Evolutionary conservation across 1,284 basidiomycete species (phyloP), one percentile per base, ranked within the genome.

Genomic region (Moesziomyces sp.): DNA sequence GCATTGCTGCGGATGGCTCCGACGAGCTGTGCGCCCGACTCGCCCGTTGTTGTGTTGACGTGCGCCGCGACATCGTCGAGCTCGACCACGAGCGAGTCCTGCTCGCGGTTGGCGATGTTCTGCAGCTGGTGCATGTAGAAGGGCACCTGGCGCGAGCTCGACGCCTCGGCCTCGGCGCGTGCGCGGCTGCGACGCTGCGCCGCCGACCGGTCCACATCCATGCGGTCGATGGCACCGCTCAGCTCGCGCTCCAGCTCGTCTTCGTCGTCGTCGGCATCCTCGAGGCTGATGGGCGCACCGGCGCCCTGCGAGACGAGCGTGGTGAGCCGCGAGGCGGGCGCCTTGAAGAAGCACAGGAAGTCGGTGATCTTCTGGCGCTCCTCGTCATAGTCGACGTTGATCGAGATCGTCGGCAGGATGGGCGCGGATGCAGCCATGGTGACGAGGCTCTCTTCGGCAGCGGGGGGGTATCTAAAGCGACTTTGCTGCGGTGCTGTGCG

Each of bases 111-210:
- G 52, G 95, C 93, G 67, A 99, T 91, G 55, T 88, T 88, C 91
- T 95, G 92, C 92, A 99, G 87, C 82, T 95, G 92, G 54, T 89
- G 88, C 89, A 94, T 92, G 85, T 99, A 99, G 86, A 97, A 96
- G 23, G 90, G 84, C 10, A 77, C 58, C 11, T 67, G 28, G 10
- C 71, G 58, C 19, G 58, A 45, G 11, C 42, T 50, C 16, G 62
- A 66, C 11, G 58, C 47, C 4, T 56, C 60, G 10, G 60, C 50
- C 19, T 30, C 26, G n/a, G 59, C 50, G 8, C 30, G 30, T 8
- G 30, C 33, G 38, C 55, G 55, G 19, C 38, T 40, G 16, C 43
- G 49, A 5, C 48, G 55, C n/a, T 49, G 55, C 4, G 46, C 24
- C 7, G 45, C 35, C 24, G 46, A 26, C 11, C 56, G 61, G 28